Percentiles rank a stretch among this genome's conserved stretches.
These are phyloP conservation scores for Clavispora carvajalis DNA, from an alignment of 805 yeast genomes.

Conservation along the genomic window DNA sequence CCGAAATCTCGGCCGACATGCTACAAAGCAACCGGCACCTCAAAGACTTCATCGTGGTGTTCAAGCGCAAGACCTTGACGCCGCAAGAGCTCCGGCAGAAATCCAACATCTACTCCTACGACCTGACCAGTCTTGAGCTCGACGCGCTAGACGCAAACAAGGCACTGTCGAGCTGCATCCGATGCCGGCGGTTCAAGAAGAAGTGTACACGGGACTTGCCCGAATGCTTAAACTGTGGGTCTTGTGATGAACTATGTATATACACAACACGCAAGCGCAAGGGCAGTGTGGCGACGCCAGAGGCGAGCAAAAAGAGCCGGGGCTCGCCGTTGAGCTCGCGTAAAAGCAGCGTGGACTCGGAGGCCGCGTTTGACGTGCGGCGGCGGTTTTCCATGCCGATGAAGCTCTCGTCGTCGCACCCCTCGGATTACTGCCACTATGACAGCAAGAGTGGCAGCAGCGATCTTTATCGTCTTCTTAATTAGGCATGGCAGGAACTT, in stretches of 20 bases:
- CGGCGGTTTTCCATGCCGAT: slow-evolving; percentile 2
- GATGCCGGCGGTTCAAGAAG: slow-evolving; percentile 29
- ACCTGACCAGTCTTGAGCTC: slow-evolving; percentile 15
- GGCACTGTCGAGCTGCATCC: slow-evolving; percentile 23
- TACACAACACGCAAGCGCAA: slow-evolving; percentile 20
- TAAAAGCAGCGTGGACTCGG: background rate
- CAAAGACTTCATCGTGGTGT: slow-evolving; percentile 20
- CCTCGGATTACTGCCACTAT: background rate
- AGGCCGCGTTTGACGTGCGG: background rate
- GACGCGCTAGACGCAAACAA: slow-evolving; percentile 17
- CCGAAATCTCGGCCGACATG: slow-evolving; percentile 1
- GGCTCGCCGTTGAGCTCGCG: slow-evolving; percentile 1
- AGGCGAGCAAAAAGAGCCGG: background rate
- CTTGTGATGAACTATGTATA: slow-evolving; percentile 26
- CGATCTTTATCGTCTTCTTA: slow-evolving; percentile 4
- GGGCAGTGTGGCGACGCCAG: slow-evolving; percentile 1
- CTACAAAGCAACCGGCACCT: slow-evolving; percentile 2
- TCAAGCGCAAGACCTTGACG: slow-evolving; percentile 23
- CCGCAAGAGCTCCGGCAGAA: slow-evolving; percentile 6
- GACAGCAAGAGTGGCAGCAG: slow-evolving; percentile 3
- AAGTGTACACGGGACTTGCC: slow-evolving; percentile 28
- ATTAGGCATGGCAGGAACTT: background rate
- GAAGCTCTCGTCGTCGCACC: background rate
- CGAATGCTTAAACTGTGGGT: slow-evolving; percentile 25
- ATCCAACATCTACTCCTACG: slow-evolving; percentile 20